Evolutionary conservation across 805 yeast genomes (phyloP), one percentile per base, ranked within the genome.

Genomic region (Lachancea dasiensis): DNA sequence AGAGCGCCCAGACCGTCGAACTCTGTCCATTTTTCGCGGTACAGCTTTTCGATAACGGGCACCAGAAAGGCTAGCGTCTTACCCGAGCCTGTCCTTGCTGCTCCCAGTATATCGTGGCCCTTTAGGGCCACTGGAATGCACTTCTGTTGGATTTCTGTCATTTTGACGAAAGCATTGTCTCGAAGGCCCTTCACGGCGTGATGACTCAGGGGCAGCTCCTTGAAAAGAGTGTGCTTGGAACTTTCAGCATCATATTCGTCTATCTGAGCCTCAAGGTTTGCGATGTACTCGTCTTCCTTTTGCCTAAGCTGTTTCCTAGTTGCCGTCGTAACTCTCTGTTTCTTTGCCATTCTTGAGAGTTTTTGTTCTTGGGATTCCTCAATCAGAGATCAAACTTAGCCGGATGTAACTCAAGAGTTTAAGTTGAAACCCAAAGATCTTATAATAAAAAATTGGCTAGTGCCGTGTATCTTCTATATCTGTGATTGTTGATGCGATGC

Each of bases 1-100:
- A 87, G 65, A 0, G 95, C 96, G 5, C 95, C 95, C 27, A 89
- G 67, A 1, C 96, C 96, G 58, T 87, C 97, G 49, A 63, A 69
- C 45, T 81, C 92, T 32, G 86, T 78, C 81, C 95, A 86, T 38
- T 72, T 70, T 49, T 79, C 78, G 44, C 79, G 72, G 41, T 74
- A 72, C 39, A 87, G 66, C 36, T 77, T 77, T 52, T 81, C 89
- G 6, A 89, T 62, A 11, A 84, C 72, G 1, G 97, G 97, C 31
- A 87, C 70, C 47, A 87, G 64, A 51, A 89, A 87, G 8, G 95
- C 89, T 41, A 87, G 61, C 0, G 97, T 87, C 54, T 87, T 87
- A 16, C 97, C 97, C 3, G 95, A 83, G 16, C 69, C 69, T 0
- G 97, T 87, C 50, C 77, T 76, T 15, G 96, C 96, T 15, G 95